Evolutionary conservation across 2,329 filamentous ascomycete species (phyloP).

Genomic region (Stemphylium vesicarium): DNA sequence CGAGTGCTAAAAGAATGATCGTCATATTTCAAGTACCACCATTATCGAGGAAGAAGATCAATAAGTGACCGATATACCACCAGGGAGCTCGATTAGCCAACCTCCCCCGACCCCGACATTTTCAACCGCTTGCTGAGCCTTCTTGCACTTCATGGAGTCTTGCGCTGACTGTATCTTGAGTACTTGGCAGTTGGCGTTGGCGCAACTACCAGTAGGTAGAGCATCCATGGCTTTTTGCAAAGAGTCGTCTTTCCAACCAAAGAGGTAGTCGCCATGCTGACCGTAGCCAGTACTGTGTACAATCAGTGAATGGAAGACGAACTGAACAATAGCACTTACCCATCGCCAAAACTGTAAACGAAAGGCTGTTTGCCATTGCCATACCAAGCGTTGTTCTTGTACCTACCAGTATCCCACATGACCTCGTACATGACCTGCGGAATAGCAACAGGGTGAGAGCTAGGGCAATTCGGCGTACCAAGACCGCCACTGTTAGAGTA

Average conservation of each 20-base stretch:
- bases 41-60: background rate
- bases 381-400: slow-evolving; percentile 32
- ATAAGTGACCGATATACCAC: slow-evolving; percentile 31
- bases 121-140: slow-evolving; percentile 56
- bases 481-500: slow-evolving; percentile 57
- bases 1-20: too few species aligned
- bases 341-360: slow-evolving; percentile 38
- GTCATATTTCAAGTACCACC: background rate
- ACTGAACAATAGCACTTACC: slow-evolving; percentile 14
- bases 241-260: slow-evolving; percentile 38
- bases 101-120: slow-evolving; percentile 43
- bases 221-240: slow-evolving; percentile 41
- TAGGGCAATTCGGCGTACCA: slow-evolving; percentile 55
- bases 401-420: slow-evolving; percentile 51
- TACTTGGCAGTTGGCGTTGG: slow-evolving; percentile 38
- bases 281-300: slow-evolving; percentile 18
- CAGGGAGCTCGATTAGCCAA: slow-evolving; percentile 40
- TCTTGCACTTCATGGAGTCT: slow-evolving; percentile 36
- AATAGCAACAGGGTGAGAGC: slow-evolving; percentile 52
- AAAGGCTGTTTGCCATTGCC: slow-evolving; percentile 34
- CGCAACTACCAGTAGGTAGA: slow-evolving; percentile 35
- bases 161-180: slow-evolving; percentile 38
- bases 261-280: slow-evolving; percentile 35
- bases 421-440: slow-evolving; percentile 57
- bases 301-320: background rate